Percentiles rank a stretch among this genome's conserved stretches.
phyloP scores from a whole-genome alignment of 441 rosid species.

The Gossypium lobatum region DNA sequence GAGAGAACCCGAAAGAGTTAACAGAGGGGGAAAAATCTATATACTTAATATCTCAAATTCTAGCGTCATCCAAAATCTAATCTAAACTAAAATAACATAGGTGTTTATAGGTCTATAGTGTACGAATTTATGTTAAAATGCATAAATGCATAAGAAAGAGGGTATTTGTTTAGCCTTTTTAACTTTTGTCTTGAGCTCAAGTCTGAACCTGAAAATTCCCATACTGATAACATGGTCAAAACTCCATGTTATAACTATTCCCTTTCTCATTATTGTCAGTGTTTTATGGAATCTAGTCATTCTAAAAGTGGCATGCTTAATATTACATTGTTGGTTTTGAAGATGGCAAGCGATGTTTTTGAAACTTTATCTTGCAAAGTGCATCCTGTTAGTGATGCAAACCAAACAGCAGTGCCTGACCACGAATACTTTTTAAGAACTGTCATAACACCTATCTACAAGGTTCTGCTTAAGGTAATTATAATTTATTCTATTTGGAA shows the following conservation, averaged over 20 bases:
- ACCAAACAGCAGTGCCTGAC: constrained; percentile 48
- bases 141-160: background rate
- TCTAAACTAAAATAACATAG: background rate
- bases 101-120: background rate
- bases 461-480: constrained; percentile 72
- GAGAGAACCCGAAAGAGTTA: background rate
- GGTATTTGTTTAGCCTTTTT: constrained; percentile 5
- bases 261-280: background rate
- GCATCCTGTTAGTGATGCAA: constrained; percentile 48
- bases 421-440: constrained; percentile 78
- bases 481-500: constrained; percentile 8
- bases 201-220: constrained; percentile 6
- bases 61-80: background rate
- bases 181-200: constrained; percentile 1
- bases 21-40: background rate
- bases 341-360: constrained; percentile 82
- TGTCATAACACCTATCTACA: constrained; percentile 79
- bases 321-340: constrained; percentile 5
- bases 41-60: background rate
- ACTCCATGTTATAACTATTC: background rate
- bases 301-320: constrained; percentile 1
- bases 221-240: background rate
- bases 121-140: background rate
- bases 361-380: constrained; percentile 56
- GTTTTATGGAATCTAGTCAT: background rate